Percentiles rank a stretch among this genome's conserved stretches.
Conservation (phyloP, 23 red algal species). For the Chondrus crispus region DNA sequence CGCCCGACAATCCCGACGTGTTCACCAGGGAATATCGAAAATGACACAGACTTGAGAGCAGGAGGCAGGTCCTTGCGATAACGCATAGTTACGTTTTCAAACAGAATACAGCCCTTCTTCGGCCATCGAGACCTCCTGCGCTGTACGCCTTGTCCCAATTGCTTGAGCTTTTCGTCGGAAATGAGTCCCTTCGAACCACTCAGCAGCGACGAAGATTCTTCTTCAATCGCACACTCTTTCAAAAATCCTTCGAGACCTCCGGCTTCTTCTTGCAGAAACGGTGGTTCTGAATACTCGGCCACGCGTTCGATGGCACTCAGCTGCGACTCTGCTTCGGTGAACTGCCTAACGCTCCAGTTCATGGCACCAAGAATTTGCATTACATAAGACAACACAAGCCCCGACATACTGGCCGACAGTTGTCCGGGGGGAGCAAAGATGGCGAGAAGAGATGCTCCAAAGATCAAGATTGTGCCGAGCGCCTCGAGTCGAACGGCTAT, state of each 20-base stretch:
- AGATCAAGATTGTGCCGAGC: conserved; percentile 69
- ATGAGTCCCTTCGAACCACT: conserved; percentile 48
- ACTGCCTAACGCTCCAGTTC: conserved; percentile 83
- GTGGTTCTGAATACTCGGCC: conserved; percentile 70
- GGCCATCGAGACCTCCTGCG: conserved; percentile 62
- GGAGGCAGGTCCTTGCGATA: conserved; percentile 70
- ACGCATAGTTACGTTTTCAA: conserved; percentile 73
- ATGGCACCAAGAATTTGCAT: conserved; percentile 66
- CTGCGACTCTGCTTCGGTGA: conserved; percentile 88
- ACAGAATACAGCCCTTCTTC: conserved; percentile 45
- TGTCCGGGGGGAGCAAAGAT: conserved; percentile 53
- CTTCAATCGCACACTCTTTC: conserved; percentile 11
- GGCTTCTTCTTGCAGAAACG: conserved; percentile 54
- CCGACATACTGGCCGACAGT: conserved; percentile 58
- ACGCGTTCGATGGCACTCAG: conserved; percentile 88
- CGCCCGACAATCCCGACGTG: conserved; percentile 87
- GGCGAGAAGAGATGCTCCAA: conserved; percentile 62
- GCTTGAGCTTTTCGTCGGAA: conserved; percentile 33
- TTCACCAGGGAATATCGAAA: conserved; percentile 62
- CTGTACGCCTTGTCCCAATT: conserved; percentile 1
- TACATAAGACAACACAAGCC: conserved; percentile 82
- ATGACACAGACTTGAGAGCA: conserved; percentile 61
- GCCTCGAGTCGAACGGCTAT: conserved; percentile 69
- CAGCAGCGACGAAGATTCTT: neutral
- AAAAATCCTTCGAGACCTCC: conserved; percentile 33